phyloP scores from a whole-genome alignment of 306 rosid species.

The Prunus salicina region DNA sequence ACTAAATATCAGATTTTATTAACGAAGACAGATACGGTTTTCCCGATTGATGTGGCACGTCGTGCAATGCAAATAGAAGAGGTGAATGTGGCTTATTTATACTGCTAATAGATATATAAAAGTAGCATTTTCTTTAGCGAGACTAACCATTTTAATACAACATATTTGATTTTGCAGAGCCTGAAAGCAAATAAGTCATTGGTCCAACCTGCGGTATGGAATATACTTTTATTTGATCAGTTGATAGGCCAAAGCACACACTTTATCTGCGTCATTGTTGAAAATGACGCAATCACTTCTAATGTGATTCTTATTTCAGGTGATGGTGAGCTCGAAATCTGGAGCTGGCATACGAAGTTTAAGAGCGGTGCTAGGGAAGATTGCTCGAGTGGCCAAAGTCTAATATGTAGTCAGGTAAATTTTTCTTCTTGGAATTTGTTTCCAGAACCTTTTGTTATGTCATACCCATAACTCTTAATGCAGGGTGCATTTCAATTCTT shows the following conservation, averaged over 20 bases:
- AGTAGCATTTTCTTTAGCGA: constrained; percentile 14
- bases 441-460: neutral
- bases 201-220: constrained; percentile 80
- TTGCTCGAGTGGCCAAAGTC: constrained; percentile 61
- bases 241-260: neutral
- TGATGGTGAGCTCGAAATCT: constrained; percentile 93
- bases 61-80: constrained; percentile 92
- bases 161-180: constrained; percentile 41
- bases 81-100: constrained; percentile 36
- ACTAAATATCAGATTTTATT: constrained; percentile 87
- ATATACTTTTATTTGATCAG: constrained; percentile 12
- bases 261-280: neutral
- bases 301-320: constrained; percentile 40
- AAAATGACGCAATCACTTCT: constrained; percentile 7
- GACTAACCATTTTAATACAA: constrained; percentile 28
- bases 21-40: constrained; percentile 75
- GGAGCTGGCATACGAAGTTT: constrained; percentile 92
- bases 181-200: constrained; percentile 65
- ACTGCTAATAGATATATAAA: neutral
- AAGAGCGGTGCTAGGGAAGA: constrained; percentile 72
- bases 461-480: neutral
- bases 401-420: constrained; percentile 27
- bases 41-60: constrained; percentile 92
- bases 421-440: neutral
- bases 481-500: neutral